These are phyloP conservation scores for Peronospora destructor DNA, from an alignment of 352 stramenopile genomes.

Conservation along the genomic window DNA sequence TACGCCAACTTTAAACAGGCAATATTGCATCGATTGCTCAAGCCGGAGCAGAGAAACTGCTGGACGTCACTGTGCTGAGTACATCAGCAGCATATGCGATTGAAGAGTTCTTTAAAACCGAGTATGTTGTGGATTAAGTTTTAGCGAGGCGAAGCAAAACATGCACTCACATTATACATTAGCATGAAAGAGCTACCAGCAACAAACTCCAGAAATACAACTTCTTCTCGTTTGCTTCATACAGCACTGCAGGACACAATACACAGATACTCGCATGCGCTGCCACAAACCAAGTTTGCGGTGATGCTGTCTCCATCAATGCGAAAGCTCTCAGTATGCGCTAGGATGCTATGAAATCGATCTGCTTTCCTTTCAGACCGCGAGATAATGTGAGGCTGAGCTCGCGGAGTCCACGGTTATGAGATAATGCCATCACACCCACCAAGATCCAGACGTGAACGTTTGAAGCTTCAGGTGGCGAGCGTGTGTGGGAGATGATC, in stretches of 20 bases:
- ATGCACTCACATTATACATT: background rate
- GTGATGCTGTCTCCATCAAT: conserved; percentile 36
- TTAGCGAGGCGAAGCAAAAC: background rate
- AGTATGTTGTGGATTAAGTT: conserved; percentile 54
- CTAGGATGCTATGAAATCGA: conserved; percentile 49
- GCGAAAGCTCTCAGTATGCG: conserved; percentile 50
- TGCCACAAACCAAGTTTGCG: conserved; percentile 12
- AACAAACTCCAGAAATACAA: background rate
- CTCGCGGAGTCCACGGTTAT: conserved; percentile 40
- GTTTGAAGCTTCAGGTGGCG: conserved; percentile 31
- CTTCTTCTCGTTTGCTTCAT: background rate
- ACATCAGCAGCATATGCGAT: conserved; percentile 49
- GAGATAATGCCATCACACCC: conserved; percentile 53
- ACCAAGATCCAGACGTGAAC: conserved; percentile 49
- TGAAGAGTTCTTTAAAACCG: conserved; percentile 62
- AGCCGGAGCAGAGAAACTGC: conserved; percentile 40
- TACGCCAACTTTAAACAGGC: conserved; percentile 23
- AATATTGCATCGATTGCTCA: conserved; percentile 44
- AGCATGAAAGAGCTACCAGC: background rate
- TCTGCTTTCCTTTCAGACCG: conserved; percentile 36
- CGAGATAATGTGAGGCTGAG: conserved; percentile 55
- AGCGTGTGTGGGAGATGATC: conserved; percentile 45
- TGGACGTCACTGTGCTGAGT: conserved; percentile 61
- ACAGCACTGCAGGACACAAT: background rate
- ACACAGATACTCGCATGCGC: background rate